Percentiles rank a stretch among this genome's conserved stretches.
Evolutionary conservation across 768 basidiomycete species (phyloP).

Genomic region (Podaxis sp.): DNA sequence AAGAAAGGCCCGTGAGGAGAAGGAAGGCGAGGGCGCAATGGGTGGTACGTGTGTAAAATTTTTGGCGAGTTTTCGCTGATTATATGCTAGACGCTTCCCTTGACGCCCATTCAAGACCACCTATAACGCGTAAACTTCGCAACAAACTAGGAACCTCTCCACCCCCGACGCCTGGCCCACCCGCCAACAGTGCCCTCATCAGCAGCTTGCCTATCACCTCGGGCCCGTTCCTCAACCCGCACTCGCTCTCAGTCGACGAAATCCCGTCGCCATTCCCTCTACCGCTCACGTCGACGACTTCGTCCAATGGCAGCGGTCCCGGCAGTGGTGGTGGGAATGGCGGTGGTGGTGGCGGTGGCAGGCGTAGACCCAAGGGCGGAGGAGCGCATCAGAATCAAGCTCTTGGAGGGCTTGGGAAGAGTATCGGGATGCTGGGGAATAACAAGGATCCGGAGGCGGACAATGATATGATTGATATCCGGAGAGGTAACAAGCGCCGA

Average conservation of each 20-base stretch:
- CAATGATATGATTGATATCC: conserved; percentile 71
- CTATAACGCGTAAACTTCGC: conserved; percentile 79
- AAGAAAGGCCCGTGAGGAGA: conserved; percentile 77
- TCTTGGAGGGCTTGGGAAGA: conserved; percentile 72
- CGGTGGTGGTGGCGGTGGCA: conserved; percentile 29
- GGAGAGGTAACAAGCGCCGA: conserved; percentile 66
- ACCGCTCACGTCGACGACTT: conserved; percentile 20
- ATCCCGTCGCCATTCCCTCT: conserved; percentile 64
- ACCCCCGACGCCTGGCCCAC: conserved; percentile 63
- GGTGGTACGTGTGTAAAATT: conserved; percentile 43
- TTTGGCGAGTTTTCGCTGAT: conserved; percentile 5
- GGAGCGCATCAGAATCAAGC: conserved; percentile 55
- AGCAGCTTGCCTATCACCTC: conserved; percentile 56
- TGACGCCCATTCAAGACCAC: conserved; percentile 72
- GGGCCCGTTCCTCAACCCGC: conserved; percentile 72
- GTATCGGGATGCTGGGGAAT: conserved; percentile 47
- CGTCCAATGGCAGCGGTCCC: conserved; percentile 14
- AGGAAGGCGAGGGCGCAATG: conserved; percentile 80
- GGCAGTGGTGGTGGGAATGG: conserved; percentile 17
- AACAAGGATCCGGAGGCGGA: conserved; percentile 72
- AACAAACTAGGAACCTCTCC: conserved; percentile 79
- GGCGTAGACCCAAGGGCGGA: conserved; percentile 49
- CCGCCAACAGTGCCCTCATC: conserved; percentile 31
- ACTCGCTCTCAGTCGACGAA: conserved; percentile 82
- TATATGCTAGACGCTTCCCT: conserved; percentile 55